Percentiles rank a stretch among this genome's conserved stretches.
Conservation (phyloP, 208 protist genomes). For the Crithidia sp. region DNA sequence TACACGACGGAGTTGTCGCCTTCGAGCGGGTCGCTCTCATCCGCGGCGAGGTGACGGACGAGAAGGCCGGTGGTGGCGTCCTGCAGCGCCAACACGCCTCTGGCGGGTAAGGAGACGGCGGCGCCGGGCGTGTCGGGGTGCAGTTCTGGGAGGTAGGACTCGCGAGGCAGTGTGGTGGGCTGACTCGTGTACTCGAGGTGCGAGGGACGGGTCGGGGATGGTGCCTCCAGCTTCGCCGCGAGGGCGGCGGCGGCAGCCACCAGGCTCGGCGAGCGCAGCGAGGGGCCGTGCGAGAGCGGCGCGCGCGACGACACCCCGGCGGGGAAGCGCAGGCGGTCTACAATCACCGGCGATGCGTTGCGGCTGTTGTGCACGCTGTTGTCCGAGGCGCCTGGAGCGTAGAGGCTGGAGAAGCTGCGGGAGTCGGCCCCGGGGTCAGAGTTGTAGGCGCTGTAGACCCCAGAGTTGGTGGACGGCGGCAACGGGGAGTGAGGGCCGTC, state of each 20-base stretch:
- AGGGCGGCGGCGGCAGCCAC: not conserved
- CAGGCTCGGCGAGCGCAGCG: not conserved
- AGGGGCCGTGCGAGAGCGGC: not conserved
- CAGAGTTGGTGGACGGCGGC: not conserved
- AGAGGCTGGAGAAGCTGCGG: conserved; percentile 1
- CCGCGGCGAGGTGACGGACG: conserved; percentile 16
- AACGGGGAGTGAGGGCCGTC: not conserved
- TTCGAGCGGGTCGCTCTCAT: not conserved
- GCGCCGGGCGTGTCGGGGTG: not conserved
- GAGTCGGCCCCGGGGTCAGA: not conserved
- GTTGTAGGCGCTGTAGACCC: not conserved
- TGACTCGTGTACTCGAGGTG: conserved; percentile 27
- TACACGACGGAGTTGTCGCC: not conserved
- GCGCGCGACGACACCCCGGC: not conserved
- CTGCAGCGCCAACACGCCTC: conserved; percentile 19
- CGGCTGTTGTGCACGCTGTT: conserved; percentile 6
- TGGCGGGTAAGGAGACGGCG: not conserved
- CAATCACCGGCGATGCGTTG: not conserved
- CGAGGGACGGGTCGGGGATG: conserved; percentile 19
- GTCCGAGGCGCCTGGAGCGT: not conserved
- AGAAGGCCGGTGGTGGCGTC: conserved; percentile 31
- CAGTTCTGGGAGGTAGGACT: conserved; percentile 21
- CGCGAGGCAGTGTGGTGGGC: conserved; percentile 5
- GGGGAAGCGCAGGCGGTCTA: not conserved
- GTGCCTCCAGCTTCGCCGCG: not conserved